Evolutionary conservation across 345 rosid species (phyloP).

Genomic region (Geranium brycei): DNA sequence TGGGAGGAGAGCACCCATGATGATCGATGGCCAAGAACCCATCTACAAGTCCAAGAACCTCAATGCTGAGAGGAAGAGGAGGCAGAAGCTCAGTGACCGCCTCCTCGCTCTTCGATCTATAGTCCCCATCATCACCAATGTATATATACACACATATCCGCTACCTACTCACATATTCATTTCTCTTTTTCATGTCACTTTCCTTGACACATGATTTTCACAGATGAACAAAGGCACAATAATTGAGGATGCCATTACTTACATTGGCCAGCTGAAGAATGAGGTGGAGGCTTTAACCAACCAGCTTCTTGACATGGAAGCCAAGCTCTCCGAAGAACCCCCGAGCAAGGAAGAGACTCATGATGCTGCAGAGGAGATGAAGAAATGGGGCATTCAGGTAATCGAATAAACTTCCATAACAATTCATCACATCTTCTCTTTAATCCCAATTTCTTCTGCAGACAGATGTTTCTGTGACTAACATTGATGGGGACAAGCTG

Average conservation of each 20-base stretch:
- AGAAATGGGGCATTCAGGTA: conserved; percentile 43
- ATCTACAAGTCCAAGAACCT: conserved; percentile 64
- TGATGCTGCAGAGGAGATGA: conserved; percentile 32
- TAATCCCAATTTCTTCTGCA: conserved; percentile 5
- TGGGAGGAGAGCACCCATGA: conserved; percentile 10
- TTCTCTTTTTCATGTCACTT: background rate
- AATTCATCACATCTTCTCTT: background rate
- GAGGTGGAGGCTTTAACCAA: conserved; percentile 34
- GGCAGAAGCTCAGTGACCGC: conserved; percentile 60
- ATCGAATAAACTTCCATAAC: background rate
- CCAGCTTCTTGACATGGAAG: conserved; percentile 49
- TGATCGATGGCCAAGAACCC: conserved; percentile 12
- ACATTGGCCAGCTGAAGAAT: conserved; percentile 45
- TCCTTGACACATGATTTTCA: background rate
- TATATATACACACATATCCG: conserved; percentile 1
- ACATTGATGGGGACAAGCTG: conserved; percentile 35
- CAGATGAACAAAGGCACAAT: conserved; percentile 83
- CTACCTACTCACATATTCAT: background rate
- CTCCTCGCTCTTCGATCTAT: conserved; percentile 59
- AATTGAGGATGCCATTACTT: conserved; percentile 72
- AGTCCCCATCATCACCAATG: conserved; percentile 86
- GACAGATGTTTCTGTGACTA: conserved; percentile 52
- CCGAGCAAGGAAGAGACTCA: conserved; percentile 6
- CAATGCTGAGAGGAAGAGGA: conserved; percentile 60
- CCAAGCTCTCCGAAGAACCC: conserved; percentile 13